Percentiles rank a stretch among this genome's conserved stretches.
phyloP scores from a whole-genome alignment of 2,329 filamentous ascomycete genomes.

The Amesomyces nigricolor region DNA sequence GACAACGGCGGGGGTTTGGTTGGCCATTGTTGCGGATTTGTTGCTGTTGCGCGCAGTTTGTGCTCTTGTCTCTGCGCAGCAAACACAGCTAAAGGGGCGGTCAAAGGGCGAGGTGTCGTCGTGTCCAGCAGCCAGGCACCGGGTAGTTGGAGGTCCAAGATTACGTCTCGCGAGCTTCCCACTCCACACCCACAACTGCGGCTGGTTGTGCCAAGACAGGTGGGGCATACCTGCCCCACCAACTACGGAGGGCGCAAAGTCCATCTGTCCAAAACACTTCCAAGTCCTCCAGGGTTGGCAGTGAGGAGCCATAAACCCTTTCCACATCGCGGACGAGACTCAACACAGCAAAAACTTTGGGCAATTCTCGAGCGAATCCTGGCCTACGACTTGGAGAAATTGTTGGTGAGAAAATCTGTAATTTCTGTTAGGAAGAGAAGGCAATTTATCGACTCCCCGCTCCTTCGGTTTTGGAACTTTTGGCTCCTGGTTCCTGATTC shows the following conservation, averaged over 20 bases:
- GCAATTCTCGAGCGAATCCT: too few relatives aligned
- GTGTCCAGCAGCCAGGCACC: slow-evolving; percentile 14
- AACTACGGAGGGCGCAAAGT: slow-evolving; percentile 17
- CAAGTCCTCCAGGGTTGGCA: neutral
- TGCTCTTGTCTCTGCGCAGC: slow-evolving; percentile 15
- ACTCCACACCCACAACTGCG: slow-evolving; percentile 15
- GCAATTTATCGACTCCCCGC: too few relatives aligned
- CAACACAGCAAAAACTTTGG: too few relatives aligned
- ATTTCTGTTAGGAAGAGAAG: too few relatives aligned
- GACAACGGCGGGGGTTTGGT: slow-evolving; percentile 99
- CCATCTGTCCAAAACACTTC: slow-evolving; percentile 1
- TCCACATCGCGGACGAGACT: too few relatives aligned
- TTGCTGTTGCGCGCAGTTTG: slow-evolving; percentile 23
- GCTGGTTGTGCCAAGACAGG: slow-evolving; percentile 23
- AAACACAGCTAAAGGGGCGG: slow-evolving; percentile 2
- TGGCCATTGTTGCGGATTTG: slow-evolving; percentile 64
- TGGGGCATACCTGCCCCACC: slow-evolving; percentile 11
- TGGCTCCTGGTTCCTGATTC: too few relatives aligned
- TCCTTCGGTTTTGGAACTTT: too few relatives aligned
- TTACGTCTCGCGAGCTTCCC: slow-evolving; percentile 24
- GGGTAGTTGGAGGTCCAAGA: slow-evolving; percentile 25
- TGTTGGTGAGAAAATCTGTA: too few relatives aligned
- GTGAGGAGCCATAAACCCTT: neutral
- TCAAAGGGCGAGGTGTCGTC: slow-evolving; percentile 5
- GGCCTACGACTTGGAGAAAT: too few relatives aligned